Evolutionary conservation across 139 green algal species (phyloP).

Genomic region (Chlorella sp.): DNA sequence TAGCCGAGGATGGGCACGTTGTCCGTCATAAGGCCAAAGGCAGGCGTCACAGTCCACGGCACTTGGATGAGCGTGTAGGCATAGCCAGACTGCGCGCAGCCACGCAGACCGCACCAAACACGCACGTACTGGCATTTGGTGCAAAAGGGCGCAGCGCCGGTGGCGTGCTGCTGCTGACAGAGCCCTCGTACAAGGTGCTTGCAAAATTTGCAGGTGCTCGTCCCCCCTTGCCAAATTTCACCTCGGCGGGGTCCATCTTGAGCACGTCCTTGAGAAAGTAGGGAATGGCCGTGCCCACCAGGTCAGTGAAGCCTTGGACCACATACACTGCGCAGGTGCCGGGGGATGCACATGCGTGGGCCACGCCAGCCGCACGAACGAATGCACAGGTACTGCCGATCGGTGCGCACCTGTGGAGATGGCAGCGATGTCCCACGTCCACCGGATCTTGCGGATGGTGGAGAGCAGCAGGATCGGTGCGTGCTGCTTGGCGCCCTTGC

Average conservation of each 20-base stretch:
- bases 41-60: slow-evolving; percentile 13
- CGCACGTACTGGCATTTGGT: too few relatives aligned
- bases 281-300: background rate
- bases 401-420: background rate
- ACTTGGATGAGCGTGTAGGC: background rate
- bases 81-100: background rate
- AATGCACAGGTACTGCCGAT: too few relatives aligned
- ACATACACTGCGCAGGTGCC: slow-evolving; percentile 7
- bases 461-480: background rate
- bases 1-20: slow-evolving; percentile 6
- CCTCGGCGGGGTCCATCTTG: background rate
- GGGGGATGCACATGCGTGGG: background rate
- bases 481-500: too few relatives aligned
- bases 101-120: background rate
- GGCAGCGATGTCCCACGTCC: background rate
- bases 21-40: slow-evolving; percentile 12
- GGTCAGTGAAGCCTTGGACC: slow-evolving; percentile 6
- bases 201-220: too few relatives aligned
- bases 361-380: too few relatives aligned
- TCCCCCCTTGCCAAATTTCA: too few relatives aligned
- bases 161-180: too few relatives aligned
- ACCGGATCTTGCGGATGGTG: background rate
- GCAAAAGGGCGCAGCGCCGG: too few relatives aligned
- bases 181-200: too few relatives aligned
- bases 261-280: slow-evolving; percentile 14